Evolutionary conservation across 2,329 filamentous ascomycete genomes (phyloP).

Genomic region (Cladosporium sp.): DNA sequence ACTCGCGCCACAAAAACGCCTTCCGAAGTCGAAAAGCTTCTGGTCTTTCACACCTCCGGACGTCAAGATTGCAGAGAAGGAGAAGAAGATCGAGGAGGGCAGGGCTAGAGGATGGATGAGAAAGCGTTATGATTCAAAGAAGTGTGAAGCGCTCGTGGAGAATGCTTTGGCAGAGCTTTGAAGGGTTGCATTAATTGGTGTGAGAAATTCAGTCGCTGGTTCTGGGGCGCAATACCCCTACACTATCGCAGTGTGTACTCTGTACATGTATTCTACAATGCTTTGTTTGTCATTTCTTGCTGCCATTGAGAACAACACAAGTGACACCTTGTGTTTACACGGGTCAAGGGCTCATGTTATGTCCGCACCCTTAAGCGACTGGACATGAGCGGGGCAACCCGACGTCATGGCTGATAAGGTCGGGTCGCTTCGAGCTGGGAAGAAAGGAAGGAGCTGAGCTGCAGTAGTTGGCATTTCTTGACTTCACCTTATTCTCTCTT

Average conservation of each 20-base stretch:
- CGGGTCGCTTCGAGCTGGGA: not conserved
- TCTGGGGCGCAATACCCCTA: too few species aligned
- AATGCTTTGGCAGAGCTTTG: constrained; percentile 36
- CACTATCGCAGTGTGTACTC: too few species aligned
- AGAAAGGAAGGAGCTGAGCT: not conserved
- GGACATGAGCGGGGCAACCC: not conserved
- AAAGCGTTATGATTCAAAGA: constrained; percentile 33
- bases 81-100: constrained; percentile 32
- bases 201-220: not conserved
- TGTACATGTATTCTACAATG: not conserved
- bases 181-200: not conserved
- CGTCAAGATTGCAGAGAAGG: constrained; percentile 32
- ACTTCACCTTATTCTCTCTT: not conserved
- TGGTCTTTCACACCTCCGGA: constrained; percentile 28
- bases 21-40: constrained; percentile 23
- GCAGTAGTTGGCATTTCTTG: not conserved
- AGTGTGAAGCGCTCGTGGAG: constrained; percentile 34
- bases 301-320: too few species aligned
- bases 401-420: not conserved
- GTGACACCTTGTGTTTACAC: too few species aligned
- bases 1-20: not conserved
- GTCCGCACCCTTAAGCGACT: not conserved
- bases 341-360: not conserved
- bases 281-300: not conserved
- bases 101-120: constrained; percentile 33